phyloP scores from a whole-genome alignment of 75 land plant species.

The Cryptomeria japonica region DNA sequence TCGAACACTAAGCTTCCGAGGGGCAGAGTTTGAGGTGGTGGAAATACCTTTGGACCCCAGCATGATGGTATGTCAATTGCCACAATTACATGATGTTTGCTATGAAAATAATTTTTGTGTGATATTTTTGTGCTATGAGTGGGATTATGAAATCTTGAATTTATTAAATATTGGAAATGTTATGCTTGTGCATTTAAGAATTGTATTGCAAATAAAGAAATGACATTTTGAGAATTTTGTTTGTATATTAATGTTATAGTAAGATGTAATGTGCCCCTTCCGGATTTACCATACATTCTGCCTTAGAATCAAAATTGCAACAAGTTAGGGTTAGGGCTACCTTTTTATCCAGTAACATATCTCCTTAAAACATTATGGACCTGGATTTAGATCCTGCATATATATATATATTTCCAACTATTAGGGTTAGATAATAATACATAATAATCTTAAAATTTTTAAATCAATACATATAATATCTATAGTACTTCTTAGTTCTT shows the following conservation, averaged over 20 bases:
- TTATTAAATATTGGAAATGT: background rate
- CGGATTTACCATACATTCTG: no score
- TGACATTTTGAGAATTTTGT: background rate
- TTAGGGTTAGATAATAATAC: no score
- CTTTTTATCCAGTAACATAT: no score
- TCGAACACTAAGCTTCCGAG: constrained; percentile 93
- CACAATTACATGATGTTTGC: background rate
- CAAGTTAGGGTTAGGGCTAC: no score
- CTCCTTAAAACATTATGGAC: no score
- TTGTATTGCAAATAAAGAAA: background rate
- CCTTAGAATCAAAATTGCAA: no score
- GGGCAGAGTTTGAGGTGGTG: constrained; percentile 87
- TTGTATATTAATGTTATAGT: background rate
- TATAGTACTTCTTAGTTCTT: no score
- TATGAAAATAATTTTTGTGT: background rate
- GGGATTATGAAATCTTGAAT: background rate
- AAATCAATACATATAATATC: no score
- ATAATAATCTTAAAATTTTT: no score
- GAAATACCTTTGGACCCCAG: constrained; percentile 80
- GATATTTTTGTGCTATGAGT: background rate
- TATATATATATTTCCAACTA: no score
- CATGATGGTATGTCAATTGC: constrained; percentile 67
- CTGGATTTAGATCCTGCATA: no score
- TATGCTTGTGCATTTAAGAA: background rate
- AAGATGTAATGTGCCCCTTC: no score